Conservation (phyloP, 1,139 yeast genomes). For the Blastobotrys petasosporus region DNA sequence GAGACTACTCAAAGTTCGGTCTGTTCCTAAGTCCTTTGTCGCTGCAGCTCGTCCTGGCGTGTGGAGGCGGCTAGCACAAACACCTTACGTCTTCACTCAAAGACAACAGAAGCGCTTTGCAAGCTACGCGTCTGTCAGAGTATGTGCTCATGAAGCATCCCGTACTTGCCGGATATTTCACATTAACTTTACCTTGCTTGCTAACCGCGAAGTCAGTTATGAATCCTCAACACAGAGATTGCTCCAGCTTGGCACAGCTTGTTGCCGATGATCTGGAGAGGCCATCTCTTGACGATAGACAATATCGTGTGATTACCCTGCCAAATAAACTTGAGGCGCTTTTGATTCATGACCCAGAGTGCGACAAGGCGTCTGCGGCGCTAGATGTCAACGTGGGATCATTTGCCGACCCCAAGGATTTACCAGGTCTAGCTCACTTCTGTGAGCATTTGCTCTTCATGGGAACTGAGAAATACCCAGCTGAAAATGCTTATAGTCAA, state of each 20-base stretch:
- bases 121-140: no score
- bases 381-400: conserved; percentile 90
- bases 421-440: conserved; percentile 92
- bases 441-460: conserved; percentile 92
- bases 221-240: conserved; percentile 1
- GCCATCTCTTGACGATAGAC: conserved; percentile 56
- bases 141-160: no score
- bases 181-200: no score
- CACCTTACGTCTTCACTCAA: no score
- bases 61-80: no score
- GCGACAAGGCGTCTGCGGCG: conserved; percentile 92
- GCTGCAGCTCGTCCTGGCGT: no score
- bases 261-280: conserved; percentile 25
- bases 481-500: conserved; percentile 80
- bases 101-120: no score
- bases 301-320: conserved; percentile 61
- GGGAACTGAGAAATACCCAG: conserved; percentile 94
- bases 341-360: conserved; percentile 72
- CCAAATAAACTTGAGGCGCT: conserved; percentile 67
- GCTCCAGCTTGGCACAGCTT: conserved; percentile 12
- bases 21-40: no score
- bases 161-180: no score
- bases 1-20: no score
- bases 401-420: conserved; percentile 64
- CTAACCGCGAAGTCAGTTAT: no score